These are phyloP conservation scores for Beauveria varroae DNA, from an alignment of 2,329 filamentous ascomycete genomes.

Conservation along the genomic window DNA sequence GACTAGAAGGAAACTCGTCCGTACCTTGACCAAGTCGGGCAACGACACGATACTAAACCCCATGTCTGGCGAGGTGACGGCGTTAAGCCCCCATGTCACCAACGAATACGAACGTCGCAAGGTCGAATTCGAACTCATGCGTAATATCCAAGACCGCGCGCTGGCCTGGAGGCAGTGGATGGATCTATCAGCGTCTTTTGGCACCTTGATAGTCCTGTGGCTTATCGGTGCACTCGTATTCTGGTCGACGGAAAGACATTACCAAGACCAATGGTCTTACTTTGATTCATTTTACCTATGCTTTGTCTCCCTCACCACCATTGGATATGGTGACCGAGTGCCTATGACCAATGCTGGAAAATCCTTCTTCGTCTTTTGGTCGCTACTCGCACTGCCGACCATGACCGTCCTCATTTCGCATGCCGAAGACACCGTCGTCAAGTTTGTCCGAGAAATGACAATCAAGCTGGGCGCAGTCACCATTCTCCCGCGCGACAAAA, in stretches of 20 bases:
- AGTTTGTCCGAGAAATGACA: slow-evolving; percentile 47
- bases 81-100: slow-evolving; percentile 9
- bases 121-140: slow-evolving; percentile 72
- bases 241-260: slow-evolving; percentile 39
- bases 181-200: slow-evolving; percentile 58
- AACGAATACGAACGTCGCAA: slow-evolving; percentile 54
- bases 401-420: slow-evolving; percentile 83
- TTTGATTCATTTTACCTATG: slow-evolving; percentile 80
- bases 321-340: slow-evolving; percentile 77
- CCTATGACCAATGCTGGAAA: slow-evolving; percentile 72
- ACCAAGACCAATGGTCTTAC: slow-evolving; percentile 57
- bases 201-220: slow-evolving; percentile 70
- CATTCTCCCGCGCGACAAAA: slow-evolving; percentile 50
- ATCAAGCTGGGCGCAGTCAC: slow-evolving; percentile 51
- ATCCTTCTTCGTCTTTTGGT: slow-evolving; percentile 92
- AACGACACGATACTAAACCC: slow-evolving; percentile 43
- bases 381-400: slow-evolving; percentile 73
- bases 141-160: slow-evolving; percentile 63
- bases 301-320: slow-evolving; percentile 75
- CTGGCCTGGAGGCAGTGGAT: slow-evolving; percentile 64
- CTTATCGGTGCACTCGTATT: slow-evolving; percentile 74
- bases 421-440: slow-evolving; percentile 77
- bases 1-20: slow-evolving; percentile 42
- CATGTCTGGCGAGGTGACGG: slow-evolving; percentile 21
- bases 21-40: slow-evolving; percentile 36